Base-by-base conservation (phyloP, 495 filamentous ascomycete genomes). In the Articulospora tetracladia region DNA sequence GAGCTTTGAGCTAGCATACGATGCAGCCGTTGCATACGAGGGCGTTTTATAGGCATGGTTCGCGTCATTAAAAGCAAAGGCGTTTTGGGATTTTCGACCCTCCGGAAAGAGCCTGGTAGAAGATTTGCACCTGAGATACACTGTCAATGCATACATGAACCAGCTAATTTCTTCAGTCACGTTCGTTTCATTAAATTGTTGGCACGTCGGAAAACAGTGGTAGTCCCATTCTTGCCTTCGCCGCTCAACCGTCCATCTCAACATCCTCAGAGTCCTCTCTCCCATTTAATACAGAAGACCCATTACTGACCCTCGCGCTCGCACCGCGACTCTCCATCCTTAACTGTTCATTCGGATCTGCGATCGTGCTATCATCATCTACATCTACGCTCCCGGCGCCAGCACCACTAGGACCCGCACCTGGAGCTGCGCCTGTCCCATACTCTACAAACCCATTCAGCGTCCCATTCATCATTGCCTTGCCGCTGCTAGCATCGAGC, bases 211-310 rank as follows among this genome's bases (percentile, higher is more conserved):
- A 3, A 44, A n/a, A 44, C n/a, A n/a, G n/a, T n/a, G n/a, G n/a
- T n/a, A n/a, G n/a, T n/a, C n/a, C n/a, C n/a, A n/a, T n/a, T n/a
- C n/a, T n/a, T n/a, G n/a, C n/a, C n/a, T n/a, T n/a, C n/a, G n/a
- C n/a, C n/a, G 25, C 25, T 25, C 20, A 50, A 23, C 61, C 60
- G 52, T 44, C 34, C 67, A 68, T 68, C 41, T 85, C 75, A 17
- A 87, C 81, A 67, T 89, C 87, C 22, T 68, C 69, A 65, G 79
- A 77, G 0, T 53, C 25, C 8, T 54, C 52, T 25, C 57, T 52
- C 1, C 63, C 64, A 60, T 55, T 57, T 7, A 32, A 17, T 34
- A 22, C 44, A n/a, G 49, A 28, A n/a, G 51, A 54, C 23, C 57
- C 57, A 48, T 44, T 24, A 53, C 55, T 53, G 3, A 15, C 53